These are phyloP conservation scores for Blastosporella zonata DNA, from an alignment of 1,284 basidiomycete genomes.

Conservation along the genomic window DNA sequence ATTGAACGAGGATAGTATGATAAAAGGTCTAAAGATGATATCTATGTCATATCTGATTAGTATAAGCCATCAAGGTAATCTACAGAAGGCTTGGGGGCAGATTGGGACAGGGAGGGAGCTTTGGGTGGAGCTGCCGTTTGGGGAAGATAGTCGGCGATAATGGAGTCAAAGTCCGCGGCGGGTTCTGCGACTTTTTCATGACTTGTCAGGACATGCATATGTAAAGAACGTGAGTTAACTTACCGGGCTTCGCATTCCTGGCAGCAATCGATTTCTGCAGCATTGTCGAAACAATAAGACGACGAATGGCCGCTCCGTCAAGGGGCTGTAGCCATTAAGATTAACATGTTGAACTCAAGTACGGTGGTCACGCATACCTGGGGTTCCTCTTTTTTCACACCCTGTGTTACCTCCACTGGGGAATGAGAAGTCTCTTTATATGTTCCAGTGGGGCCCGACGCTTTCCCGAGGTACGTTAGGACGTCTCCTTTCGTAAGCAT, in stretches of 20 bases:
- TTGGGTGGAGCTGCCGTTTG: slow-evolving; percentile 18
- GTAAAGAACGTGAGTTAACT: slow-evolving; percentile 21
- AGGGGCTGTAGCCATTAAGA: slow-evolving; percentile 40
- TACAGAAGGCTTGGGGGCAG: slow-evolving; percentile 17
- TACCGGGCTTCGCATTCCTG: slow-evolving; percentile 45
- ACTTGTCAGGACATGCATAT: slow-evolving; percentile 3
- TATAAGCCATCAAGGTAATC: slow-evolving; percentile 32
- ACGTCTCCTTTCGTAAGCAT: slow-evolving; percentile 94
- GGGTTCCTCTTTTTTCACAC: slow-evolving; percentile 33
- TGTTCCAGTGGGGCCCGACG: slow-evolving; percentile 76
- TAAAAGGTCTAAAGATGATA: background rate
- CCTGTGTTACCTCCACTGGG: slow-evolving; percentile 29
- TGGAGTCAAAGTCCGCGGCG: slow-evolving; percentile 59
- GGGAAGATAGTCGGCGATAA: slow-evolving; percentile 69
- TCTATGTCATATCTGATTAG: slow-evolving; percentile 17
- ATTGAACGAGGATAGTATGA: no score
- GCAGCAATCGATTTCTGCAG: slow-evolving; percentile 57
- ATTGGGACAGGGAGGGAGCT: slow-evolving; percentile 14
- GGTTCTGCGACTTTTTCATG: slow-evolving; percentile 31
- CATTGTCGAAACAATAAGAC: slow-evolving; percentile 71
- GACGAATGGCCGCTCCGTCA: slow-evolving; percentile 68
- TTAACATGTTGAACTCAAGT: background rate
- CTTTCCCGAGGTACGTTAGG: slow-evolving; percentile 76
- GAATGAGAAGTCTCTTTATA: slow-evolving; percentile 46
- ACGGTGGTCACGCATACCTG: slow-evolving; percentile 28